phyloP scores from a whole-genome alignment of 495 filamentous ascomycete genomes.

The Xylaria cubensis region DNA sequence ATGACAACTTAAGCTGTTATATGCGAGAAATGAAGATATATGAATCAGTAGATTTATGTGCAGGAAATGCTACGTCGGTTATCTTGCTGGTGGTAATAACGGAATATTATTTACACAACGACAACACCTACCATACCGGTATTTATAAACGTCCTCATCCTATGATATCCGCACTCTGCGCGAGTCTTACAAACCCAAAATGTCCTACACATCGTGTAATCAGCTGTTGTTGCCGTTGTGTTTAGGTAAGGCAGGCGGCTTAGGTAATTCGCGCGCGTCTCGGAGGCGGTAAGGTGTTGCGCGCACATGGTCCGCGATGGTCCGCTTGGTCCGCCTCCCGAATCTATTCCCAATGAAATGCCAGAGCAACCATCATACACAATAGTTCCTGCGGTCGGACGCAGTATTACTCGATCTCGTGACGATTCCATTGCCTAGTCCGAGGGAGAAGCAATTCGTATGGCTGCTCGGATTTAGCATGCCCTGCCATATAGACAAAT shows the following conservation, averaged over 20 bases:
- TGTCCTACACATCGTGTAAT: neutral
- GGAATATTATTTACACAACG: neutral
- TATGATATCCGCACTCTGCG: neutral
- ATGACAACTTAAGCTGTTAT: neutral
- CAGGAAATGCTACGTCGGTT: neutral
- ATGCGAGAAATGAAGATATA: neutral
- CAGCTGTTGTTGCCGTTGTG: neutral
- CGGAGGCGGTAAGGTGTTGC: neutral
- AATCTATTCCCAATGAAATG: neutral
- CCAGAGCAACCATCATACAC: neutral
- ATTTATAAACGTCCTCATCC: neutral
- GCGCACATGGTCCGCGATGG: neutral
- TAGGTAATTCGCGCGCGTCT: conserved; percentile 21
- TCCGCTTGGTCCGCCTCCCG: conserved; percentile 1
- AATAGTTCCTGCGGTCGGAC: neutral
- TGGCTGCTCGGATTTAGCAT: neutral
- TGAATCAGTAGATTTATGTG: neutral
- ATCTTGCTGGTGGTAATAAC: neutral
- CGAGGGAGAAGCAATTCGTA: neutral
- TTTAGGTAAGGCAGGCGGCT: neutral
- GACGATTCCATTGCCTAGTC: neutral
- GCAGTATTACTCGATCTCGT: neutral
- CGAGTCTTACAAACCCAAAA: neutral
- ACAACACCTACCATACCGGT: neutral
- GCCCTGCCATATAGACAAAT: neutral